Conservation (phyloP, 202 grass and related monocot species). For the Schoenoplectus triqueter region DNA sequence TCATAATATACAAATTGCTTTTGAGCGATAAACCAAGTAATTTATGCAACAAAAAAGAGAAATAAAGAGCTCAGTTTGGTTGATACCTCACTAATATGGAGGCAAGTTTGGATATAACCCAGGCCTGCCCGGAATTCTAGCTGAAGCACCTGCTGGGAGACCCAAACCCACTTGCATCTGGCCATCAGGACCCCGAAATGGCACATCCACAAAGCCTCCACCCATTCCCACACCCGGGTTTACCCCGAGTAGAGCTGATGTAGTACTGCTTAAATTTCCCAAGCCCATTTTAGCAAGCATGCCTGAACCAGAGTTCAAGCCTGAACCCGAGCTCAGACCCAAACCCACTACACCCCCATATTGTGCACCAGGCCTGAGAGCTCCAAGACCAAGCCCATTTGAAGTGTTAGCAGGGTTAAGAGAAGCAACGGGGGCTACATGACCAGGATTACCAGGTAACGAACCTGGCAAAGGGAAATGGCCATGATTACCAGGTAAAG, state of each 20-base stretch:
- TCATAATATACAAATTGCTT: constrained; percentile 22
- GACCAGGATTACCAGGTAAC: constrained; percentile 29
- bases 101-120: constrained; percentile 76
- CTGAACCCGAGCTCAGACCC: constrained; percentile 40
- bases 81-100: constrained; percentile 89
- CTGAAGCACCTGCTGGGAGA: constrained; percentile 54
- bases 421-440: not conserved
- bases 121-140: constrained; percentile 46
- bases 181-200: constrained; percentile 51
- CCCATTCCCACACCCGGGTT: constrained; percentile 13
- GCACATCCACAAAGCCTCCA: constrained; percentile 40
- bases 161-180: constrained; percentile 66
- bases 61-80: not conserved
- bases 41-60: constrained; percentile 18
- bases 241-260: constrained; percentile 30
- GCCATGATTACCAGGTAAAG: constrained; percentile 28
- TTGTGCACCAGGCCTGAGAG: constrained; percentile 49
- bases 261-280: constrained; percentile 59
- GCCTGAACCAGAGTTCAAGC: constrained; percentile 38
- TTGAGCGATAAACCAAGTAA: constrained; percentile 24
- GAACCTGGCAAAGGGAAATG: not conserved
- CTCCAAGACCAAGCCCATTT: constrained; percentile 58
- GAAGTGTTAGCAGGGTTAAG: constrained; percentile 29
- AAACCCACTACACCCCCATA: constrained; percentile 63
- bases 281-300: constrained; percentile 50